Conservation (phyloP, 2,329 filamentous ascomycete species). For the Aspergillus fumigatus region DNA sequence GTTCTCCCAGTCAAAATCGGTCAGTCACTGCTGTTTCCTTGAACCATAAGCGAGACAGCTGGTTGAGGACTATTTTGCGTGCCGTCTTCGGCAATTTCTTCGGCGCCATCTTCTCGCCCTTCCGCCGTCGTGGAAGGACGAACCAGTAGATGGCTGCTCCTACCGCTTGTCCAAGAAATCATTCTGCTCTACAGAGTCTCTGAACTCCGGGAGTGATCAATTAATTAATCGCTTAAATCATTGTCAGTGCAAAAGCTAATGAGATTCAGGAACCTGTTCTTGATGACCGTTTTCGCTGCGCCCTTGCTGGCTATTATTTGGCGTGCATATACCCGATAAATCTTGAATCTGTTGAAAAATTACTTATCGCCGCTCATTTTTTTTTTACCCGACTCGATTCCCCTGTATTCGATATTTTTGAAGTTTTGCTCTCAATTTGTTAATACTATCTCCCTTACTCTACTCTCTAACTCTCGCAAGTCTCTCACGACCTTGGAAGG, state of each 20-base stretch:
- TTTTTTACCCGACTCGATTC: slow-evolving; percentile 26
- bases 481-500: slow-evolving; percentile 9
- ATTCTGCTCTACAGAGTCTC: slow-evolving; percentile 2
- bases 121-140: slow-evolving; percentile 33
- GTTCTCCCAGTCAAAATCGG: slow-evolving; percentile 33
- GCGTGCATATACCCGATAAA: slow-evolving; percentile 23
- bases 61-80: slow-evolving; percentile 38
- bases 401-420: slow-evolving; percentile 32
- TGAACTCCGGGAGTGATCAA: slow-evolving; percentile 3
- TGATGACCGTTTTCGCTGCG: slow-evolving; percentile 26
- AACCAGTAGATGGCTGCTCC: slow-evolving; percentile 19
- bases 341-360: slow-evolving; percentile 14
- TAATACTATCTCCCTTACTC: slow-evolving; percentile 20
- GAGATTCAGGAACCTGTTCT: slow-evolving; percentile 29
- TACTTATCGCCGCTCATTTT: slow-evolving; percentile 18
- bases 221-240: slow-evolving; percentile 8
- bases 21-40: slow-evolving; percentile 38
- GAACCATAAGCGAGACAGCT: slow-evolving; percentile 35
- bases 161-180: not conserved
- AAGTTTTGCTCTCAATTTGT: slow-evolving; percentile 5
- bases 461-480: slow-evolving; percentile 16
- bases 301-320: slow-evolving; percentile 29
- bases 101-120: slow-evolving; percentile 35
- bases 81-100: slow-evolving; percentile 39
- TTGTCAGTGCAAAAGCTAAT: slow-evolving; percentile 24